phyloP scores from a whole-genome alignment of 257 asterid genomes.

The Solanum rostratum region DNA sequence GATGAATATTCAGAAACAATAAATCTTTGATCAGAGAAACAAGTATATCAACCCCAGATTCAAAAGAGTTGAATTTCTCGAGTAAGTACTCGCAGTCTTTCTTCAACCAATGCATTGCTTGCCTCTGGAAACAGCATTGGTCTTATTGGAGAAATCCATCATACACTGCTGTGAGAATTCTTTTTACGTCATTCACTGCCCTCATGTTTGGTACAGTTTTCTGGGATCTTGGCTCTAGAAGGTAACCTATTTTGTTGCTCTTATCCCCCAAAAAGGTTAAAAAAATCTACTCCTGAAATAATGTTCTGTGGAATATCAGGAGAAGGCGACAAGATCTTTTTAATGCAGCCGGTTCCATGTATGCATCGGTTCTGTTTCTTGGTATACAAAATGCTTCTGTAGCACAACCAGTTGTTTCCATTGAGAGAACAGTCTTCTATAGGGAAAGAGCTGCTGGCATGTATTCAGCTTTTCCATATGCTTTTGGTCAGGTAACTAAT shows the following conservation, averaged over 20 bases:
- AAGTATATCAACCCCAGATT: conserved; percentile 34
- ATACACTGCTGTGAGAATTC: conserved; percentile 60
- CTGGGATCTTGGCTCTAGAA: conserved; percentile 62
- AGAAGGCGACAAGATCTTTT: conserved; percentile 43
- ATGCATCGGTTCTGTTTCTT: conserved; percentile 52
- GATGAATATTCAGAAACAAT: conserved; percentile 43
- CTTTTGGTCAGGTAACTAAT: conserved; percentile 48
- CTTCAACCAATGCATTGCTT: conserved; percentile 37
- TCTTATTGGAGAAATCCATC: conserved; percentile 81
- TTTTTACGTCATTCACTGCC: conserved; percentile 55
- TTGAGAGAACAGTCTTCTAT: conserved; percentile 72
- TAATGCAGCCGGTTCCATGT: conserved; percentile 85
- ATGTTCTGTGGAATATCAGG: conserved; percentile 21
- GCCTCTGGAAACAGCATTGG: conserved; percentile 30
- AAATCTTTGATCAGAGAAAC: conserved; percentile 52
- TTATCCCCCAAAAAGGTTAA: not conserved
- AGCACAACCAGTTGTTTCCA: conserved; percentile 67
- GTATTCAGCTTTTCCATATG: conserved; percentile 72
- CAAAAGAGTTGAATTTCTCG: conserved; percentile 39
- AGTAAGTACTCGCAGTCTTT: conserved; percentile 49
- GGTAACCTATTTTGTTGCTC: conserved; percentile 9
- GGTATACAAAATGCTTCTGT: conserved; percentile 60
- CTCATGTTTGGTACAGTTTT: conserved; percentile 65
- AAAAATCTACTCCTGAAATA: not conserved
- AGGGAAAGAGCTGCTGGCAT: conserved; percentile 26